Conservation (phyloP, 305 asterid genomes). For the Ilex paraguariensis region DNA sequence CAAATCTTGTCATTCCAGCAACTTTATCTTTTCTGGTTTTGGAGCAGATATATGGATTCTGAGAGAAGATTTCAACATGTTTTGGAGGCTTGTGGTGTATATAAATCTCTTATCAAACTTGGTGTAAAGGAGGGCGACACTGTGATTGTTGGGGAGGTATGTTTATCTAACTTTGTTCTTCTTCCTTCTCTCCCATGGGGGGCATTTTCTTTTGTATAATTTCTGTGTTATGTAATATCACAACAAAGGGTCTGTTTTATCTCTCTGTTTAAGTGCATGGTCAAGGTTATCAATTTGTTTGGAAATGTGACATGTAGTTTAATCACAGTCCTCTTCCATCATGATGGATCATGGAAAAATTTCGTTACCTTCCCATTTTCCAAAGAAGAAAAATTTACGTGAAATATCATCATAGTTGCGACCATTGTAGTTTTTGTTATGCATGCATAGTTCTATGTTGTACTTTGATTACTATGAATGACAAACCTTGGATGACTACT, state of each 20-base stretch:
- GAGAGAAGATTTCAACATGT: slow-evolving; percentile 85
- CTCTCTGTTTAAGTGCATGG: no score
- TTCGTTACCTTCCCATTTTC: not conserved
- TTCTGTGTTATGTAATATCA: no score
- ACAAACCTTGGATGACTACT: not conserved
- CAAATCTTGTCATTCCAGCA: not conserved
- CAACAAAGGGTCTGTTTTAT: no score
- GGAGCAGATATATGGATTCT: slow-evolving; percentile 73
- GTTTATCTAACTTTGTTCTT: slow-evolving; percentile 10
- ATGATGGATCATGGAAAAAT: no score
- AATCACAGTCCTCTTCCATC: no score
- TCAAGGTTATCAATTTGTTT: no score
- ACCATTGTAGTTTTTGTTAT: not conserved
- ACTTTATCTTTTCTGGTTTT: slow-evolving; percentile 1
- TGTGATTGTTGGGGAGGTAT: slow-evolving; percentile 78
- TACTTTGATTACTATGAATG: no score
- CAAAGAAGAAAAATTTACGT: not conserved
- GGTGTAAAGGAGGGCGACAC: slow-evolving; percentile 94
- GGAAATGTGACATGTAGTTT: no score
- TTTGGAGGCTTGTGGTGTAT: slow-evolving; percentile 87
- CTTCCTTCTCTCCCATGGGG: not conserved
- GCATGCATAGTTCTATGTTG: not conserved
- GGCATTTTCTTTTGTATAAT: no score
- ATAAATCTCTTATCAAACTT: slow-evolving; percentile 67
- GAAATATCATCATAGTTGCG: not conserved